A percentile compares a stretch with the other conserved stretches of the same genome.
Evolutionary conservation across 2,329 filamentous ascomycete species (phyloP).

Genomic region (Neonectria neomacrospora): DNA sequence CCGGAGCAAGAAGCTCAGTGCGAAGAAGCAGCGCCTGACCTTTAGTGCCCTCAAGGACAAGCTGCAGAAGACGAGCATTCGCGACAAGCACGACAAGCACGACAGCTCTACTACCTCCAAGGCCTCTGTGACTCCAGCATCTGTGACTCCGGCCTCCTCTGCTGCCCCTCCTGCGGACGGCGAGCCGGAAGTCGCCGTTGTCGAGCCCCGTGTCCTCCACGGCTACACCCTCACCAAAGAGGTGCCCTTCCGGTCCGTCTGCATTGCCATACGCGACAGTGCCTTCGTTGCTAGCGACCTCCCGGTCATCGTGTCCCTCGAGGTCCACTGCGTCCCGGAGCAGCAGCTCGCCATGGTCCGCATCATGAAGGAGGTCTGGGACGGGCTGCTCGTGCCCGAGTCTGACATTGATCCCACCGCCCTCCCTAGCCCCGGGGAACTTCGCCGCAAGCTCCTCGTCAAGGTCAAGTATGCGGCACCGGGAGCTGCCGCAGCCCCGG

Average conservation of each 20-base stretch:
- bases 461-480: conserved; percentile 79
- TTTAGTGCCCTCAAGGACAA: conserved; percentile 73
- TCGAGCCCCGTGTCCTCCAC: conserved; percentile 84
- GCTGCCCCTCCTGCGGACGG: conserved; percentile 28
- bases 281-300: conserved; percentile 81
- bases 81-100: conserved; percentile 51
- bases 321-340: conserved; percentile 83
- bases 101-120: background rate
- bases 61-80: conserved; percentile 61
- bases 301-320: conserved; percentile 92
- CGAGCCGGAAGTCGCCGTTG: conserved; percentile 45
- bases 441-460: conserved; percentile 83
- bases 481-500: conserved; percentile 42
- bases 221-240: conserved; percentile 92
- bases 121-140: conserved; percentile 12
- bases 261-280: conserved; percentile 79
- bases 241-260: conserved; percentile 87
- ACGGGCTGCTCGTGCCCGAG: conserved; percentile 72
- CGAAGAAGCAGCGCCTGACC: conserved; percentile 65
- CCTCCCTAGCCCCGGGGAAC: conserved; percentile 75
- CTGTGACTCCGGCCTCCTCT: conserved; percentile 5
- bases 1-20: conserved; percentile 64
- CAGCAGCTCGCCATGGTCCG: conserved; percentile 93
- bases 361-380: conserved; percentile 89
- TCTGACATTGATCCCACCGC: conserved; percentile 57